These are phyloP conservation scores for Aspergillus wentii DNA, from an alignment of 495 filamentous ascomycete species.

Conservation along the genomic window DNA sequence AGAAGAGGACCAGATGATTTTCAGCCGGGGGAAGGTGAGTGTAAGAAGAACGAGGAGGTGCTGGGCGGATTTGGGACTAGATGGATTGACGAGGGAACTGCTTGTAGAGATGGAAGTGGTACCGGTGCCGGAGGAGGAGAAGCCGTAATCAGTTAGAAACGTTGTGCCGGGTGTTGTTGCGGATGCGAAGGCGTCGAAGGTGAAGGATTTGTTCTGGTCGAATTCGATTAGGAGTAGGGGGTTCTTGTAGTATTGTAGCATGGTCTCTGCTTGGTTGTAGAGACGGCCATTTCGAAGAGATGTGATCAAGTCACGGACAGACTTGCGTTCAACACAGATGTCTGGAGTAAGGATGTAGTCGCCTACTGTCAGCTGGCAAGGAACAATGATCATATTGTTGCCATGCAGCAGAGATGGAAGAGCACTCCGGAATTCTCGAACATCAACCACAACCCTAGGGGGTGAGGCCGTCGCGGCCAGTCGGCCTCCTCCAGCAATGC, in stretches of 20 bases:
- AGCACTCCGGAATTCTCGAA: constrained; percentile 91
- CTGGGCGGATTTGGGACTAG: constrained; percentile 69
- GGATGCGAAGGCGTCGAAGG: constrained; percentile 80
- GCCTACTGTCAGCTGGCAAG: constrained; percentile 92
- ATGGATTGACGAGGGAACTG: constrained; percentile 36
- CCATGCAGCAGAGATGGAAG: constrained; percentile 90
- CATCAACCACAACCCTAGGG: constrained; percentile 91
- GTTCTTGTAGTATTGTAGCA: constrained; percentile 86
- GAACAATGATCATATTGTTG: constrained; percentile 76
- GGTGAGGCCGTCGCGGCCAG: constrained; percentile 84
- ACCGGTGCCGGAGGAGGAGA: constrained; percentile 55
- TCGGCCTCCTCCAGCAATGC: constrained; percentile 90
- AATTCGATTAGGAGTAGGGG: constrained; percentile 96
- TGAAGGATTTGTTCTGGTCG: constrained; percentile 95
- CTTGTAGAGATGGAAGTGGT: constrained; percentile 45
- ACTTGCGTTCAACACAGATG: constrained; percentile 94
- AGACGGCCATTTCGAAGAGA: constrained; percentile 89
- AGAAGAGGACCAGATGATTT: constrained; percentile 88
- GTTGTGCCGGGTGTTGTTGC: constrained; percentile 28
- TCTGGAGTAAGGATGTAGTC: constrained; percentile 90
- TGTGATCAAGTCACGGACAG: constrained; percentile 80
- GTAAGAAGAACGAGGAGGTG: constrained; percentile 89
- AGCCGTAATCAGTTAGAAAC: constrained; percentile 54
- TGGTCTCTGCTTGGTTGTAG: constrained; percentile 88
- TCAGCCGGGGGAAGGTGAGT: constrained; percentile 82